These are phyloP conservation scores for Ceratopteris richardii DNA, from an alignment of 75 land plant genomes.

Conservation along the genomic window DNA sequence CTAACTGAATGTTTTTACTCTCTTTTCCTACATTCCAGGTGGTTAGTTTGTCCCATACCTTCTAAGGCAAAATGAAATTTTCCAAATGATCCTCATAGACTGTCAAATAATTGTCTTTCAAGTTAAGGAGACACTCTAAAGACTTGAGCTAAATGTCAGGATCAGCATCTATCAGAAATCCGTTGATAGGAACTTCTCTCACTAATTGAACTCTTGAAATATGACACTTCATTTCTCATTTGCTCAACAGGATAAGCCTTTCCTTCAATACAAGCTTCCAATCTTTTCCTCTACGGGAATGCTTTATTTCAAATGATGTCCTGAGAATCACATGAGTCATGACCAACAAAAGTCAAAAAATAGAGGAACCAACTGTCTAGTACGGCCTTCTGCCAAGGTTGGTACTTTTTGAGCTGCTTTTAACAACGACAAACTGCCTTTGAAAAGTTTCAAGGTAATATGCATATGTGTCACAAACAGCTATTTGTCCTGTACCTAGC, in stretches of 20 bases:
- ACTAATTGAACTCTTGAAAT: conserved; percentile 38
- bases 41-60: conserved; percentile 68
- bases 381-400: conserved; percentile 40
- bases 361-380: conserved; percentile 59
- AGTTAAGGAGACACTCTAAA: conserved; percentile 69
- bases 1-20: conserved; percentile 34
- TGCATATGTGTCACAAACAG: conserved; percentile 44
- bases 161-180: conserved; percentile 85
- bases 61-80: conserved; percentile 47
- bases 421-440: conserved; percentile 37
- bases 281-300: conserved; percentile 47
- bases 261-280: conserved; percentile 78
- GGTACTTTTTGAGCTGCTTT: conserved; percentile 58
- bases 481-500: conserved; percentile 18
- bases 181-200: conserved; percentile 59
- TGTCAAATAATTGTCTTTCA: conserved; percentile 69
- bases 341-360: conserved; percentile 73
- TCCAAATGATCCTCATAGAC: conserved; percentile 65
- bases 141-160: conserved; percentile 71
- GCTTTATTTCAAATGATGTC: too few relatives aligned
- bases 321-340: background rate
- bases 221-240: conserved; percentile 46
- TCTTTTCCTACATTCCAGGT: conserved; percentile 81
- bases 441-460: conserved; percentile 31
- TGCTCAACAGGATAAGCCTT: conserved; percentile 58